These are phyloP conservation scores for Perkinsus marinus DNA, from an alignment of 169 alveolate genomes.

Conservation along the genomic window DNA sequence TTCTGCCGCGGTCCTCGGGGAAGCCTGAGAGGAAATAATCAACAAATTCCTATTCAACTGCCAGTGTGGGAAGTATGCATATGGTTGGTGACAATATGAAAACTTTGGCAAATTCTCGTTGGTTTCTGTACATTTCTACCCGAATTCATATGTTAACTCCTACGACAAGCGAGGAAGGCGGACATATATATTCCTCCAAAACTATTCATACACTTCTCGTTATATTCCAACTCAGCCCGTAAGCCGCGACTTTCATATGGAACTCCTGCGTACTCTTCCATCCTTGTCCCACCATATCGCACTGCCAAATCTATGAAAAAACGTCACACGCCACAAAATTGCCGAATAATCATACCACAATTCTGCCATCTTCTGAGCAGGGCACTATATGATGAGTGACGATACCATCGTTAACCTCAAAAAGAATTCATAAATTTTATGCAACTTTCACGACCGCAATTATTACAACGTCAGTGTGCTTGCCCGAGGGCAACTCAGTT, in stretches of 20 bases:
- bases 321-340: too few relatives aligned
- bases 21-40: too few relatives aligned
- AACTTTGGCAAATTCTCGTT: too few relatives aligned
- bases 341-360: constrained; percentile 13
- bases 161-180: too few relatives aligned
- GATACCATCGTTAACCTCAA: constrained; percentile 55
- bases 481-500: background rate
- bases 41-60: too few relatives aligned
- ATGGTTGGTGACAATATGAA: too few relatives aligned
- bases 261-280: constrained; percentile 22
- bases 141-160: too few relatives aligned
- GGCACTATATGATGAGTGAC: constrained; percentile 48
- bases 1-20: too few relatives aligned
- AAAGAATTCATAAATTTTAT: constrained; percentile 45
- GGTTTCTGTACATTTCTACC: too few relatives aligned
- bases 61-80: too few relatives aligned
- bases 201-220: constrained; percentile 24
- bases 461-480: background rate
- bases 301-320: constrained; percentile 12
- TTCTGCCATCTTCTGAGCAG: constrained; percentile 50
- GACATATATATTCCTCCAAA: too few relatives aligned
- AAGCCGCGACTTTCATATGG: constrained; percentile 24
- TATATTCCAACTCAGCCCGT: constrained; percentile 30
- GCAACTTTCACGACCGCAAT: background rate
- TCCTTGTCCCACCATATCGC: background rate